These are phyloP conservation scores for Zanthoxylum bungeanum DNA, from an alignment of 345 rosid species.

Conservation along the genomic window DNA sequence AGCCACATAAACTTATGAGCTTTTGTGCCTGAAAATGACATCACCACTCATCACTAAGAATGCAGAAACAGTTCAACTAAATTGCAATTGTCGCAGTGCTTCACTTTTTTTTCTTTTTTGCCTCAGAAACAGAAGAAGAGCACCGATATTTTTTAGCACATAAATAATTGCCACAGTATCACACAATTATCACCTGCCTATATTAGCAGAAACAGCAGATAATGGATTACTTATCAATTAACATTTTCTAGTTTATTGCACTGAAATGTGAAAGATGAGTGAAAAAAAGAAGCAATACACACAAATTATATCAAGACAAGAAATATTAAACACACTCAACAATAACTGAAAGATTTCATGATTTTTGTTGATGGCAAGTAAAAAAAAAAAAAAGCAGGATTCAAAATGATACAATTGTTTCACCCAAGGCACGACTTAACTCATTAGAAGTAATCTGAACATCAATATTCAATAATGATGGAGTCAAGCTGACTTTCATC, in stretches of 20 bases:
- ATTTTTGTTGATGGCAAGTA: neutral
- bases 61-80: constrained; percentile 4
- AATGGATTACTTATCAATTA: neutral
- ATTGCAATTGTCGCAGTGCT: neutral
- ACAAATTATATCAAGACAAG: neutral
- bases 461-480: neutral
- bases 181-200: neutral
- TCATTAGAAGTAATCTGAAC: neutral
- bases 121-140: neutral
- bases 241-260: neutral
- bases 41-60: constrained; percentile 13
- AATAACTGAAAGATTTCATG: neutral
- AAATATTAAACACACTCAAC: neutral
- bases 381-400: neutral
- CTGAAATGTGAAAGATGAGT: neutral
- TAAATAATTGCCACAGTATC: too few relatives aligned
- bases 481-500: neutral
- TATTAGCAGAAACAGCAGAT: neutral
- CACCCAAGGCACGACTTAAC: neutral
- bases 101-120: neutral
- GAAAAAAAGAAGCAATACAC: neutral
- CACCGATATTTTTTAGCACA: too few relatives aligned
- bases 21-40: constrained; percentile 66
- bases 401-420: neutral
- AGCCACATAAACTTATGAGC: constrained; percentile 80